Evolutionary conservation across 306 rosid genomes (phyloP), one percentile per base, ranked within the genome.

Genomic region (Sesbania bispinosa): DNA sequence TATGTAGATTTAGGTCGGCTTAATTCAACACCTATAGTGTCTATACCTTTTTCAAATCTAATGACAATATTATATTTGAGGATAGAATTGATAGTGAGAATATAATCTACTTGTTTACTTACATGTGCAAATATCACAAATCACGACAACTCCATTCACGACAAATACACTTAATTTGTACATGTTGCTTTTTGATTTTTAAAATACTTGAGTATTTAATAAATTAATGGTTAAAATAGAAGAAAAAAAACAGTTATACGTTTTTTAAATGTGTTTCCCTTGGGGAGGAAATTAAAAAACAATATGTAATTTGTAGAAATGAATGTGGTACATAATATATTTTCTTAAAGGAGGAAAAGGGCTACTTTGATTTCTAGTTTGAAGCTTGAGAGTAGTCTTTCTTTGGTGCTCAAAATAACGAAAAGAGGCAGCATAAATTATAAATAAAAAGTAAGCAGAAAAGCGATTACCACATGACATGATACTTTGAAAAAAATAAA

Each of bases 61-160:
- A 53, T 74, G 1, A 1, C 13, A 46, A 58, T 46, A 45, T 65
- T 75, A 55, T 66, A 75, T 13, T 75, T 4, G 1, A 10, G 16
- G 51, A 62, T 26, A 7, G 54, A 20, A 19, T 61, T 48, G 4
- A 59, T 53, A 29, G 35, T 35, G 51, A 10, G 26, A 29, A 64
- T 30, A 35, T 71, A 13, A 3, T 32, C 39, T 3, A 35, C 70
- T 54, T 52, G 73, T 26, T 75, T 42, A 9, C 51, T 33, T 41
- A 24, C 82, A 79, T 72, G 79, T 72, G 82, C 78, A 35, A 36
- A 65, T 57, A 64, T 57, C 58, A 54, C 82, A 35, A 43, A 55
- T 64, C 74, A 72, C 58, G 41, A 72, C 69, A 72, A 71, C 0
- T 46, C 39, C 55, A 23, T 70, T 69, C 81, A 27, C 47, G 23